Percentiles rank a stretch among this genome's conserved stretches.
Evolutionary conservation across 164 flowering plant genomes (phyloP).

Genomic region (Nymphaea thermarum): DNA sequence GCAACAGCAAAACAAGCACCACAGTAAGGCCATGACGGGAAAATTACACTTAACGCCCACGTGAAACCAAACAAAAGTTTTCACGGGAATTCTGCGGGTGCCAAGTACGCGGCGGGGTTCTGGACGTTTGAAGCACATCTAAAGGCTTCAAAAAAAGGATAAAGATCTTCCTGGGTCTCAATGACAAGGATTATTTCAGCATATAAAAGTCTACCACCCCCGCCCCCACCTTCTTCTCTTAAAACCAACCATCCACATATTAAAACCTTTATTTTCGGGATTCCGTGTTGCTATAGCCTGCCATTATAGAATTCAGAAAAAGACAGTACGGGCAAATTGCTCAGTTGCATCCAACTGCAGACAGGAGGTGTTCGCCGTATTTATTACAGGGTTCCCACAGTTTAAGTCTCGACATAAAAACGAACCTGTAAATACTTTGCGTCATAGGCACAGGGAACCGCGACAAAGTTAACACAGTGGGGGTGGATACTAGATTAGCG

Average conservation of each 20-base stretch:
- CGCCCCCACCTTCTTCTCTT: background rate
- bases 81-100: background rate
- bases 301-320: background rate
- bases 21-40: background rate
- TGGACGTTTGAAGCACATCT: background rate
- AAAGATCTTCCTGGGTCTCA: background rate
- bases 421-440: no score
- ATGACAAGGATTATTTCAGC: background rate
- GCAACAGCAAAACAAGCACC: background rate
- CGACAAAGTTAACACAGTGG: no score
- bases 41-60: background rate
- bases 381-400: no score
- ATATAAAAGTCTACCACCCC: no score
- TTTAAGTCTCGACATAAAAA: no score
- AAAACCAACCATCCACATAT: background rate
- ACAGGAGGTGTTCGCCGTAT: no score
- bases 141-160: background rate
- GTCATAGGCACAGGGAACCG: no score
- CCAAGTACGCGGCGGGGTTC: no score
- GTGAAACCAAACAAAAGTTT: background rate
- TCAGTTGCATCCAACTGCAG: background rate
- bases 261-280: background rate
- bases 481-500: background rate
- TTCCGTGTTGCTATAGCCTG: background rate
- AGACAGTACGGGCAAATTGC: background rate